Percentiles rank a stretch among this genome's conserved stretches.
Conservation (phyloP, 306 rosid species). For the Dalbergia cochinchinensis region DNA sequence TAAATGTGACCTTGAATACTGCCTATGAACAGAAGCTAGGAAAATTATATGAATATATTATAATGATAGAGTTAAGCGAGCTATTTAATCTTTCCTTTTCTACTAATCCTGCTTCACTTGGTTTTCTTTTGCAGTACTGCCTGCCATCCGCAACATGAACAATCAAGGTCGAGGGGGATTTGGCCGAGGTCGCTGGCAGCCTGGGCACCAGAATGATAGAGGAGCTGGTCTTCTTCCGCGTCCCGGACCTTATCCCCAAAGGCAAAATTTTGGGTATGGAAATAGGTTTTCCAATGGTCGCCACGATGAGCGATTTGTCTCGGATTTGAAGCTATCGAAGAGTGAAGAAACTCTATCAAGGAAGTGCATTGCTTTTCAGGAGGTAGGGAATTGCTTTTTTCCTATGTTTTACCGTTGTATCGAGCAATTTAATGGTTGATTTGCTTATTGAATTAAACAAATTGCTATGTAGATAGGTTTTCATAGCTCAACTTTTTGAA, state of each 20-base stretch:
- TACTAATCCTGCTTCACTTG: not conserved
- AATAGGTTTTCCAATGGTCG: slow-evolving; percentile 74
- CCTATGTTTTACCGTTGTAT: slow-evolving; percentile 14
- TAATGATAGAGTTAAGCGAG: not conserved
- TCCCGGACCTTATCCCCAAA: slow-evolving; percentile 89
- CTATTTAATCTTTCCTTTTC: not conserved
- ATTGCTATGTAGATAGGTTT: slow-evolving; percentile 6
- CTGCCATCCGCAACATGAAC: slow-evolving; percentile 52
- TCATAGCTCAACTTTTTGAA: not conserved
- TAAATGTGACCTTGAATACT: not conserved
- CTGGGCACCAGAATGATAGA: slow-evolving; percentile 74
- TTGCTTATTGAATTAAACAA: slow-evolving; percentile 12
- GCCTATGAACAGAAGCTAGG: not conserved
- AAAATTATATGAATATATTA: not conserved
- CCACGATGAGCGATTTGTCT: slow-evolving; percentile 83
- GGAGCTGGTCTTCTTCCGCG: slow-evolving; percentile 94
- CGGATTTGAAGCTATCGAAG: slow-evolving; percentile 85
- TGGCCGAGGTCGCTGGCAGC: slow-evolving; percentile 67
- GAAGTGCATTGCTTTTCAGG: slow-evolving; percentile 68
- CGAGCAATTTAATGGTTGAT: slow-evolving; percentile 33
- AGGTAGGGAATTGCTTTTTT: slow-evolving; percentile 48
- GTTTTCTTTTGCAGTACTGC: slow-evolving; percentile 61
- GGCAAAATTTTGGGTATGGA: slow-evolving; percentile 78
- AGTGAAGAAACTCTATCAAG: slow-evolving; percentile 74
- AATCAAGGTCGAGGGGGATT: slow-evolving; percentile 56